These are phyloP conservation scores for Didymella segeticola DNA, from an alignment of 2,329 filamentous ascomycete genomes.

Conservation along the genomic window DNA sequence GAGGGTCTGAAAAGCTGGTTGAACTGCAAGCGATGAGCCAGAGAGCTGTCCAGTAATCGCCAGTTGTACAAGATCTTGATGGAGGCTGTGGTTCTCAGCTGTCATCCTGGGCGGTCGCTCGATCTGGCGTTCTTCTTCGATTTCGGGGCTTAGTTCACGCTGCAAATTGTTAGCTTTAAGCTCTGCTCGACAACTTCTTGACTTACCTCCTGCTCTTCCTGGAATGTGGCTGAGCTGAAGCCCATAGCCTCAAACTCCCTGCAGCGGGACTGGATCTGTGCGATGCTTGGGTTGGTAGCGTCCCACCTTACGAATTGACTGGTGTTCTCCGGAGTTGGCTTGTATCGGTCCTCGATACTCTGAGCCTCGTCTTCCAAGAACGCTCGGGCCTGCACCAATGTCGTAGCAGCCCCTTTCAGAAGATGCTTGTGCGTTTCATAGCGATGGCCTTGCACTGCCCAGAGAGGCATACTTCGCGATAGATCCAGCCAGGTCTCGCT, in stretches of 20 bases:
- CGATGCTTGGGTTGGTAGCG: slow-evolving; percentile 24
- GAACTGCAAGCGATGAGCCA: slow-evolving; percentile 42
- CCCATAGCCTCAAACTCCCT: slow-evolving; percentile 34
- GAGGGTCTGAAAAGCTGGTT: slow-evolving; percentile 57
- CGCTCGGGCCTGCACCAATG: slow-evolving; percentile 40
- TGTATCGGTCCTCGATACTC: slow-evolving; percentile 61
- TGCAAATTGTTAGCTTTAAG: slow-evolving; percentile 39
- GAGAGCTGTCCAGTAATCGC: slow-evolving; percentile 47
- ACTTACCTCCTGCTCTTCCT: slow-evolving; percentile 66
- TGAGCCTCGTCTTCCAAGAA: slow-evolving; percentile 65
- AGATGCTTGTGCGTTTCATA: slow-evolving; percentile 52
- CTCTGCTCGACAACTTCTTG: too few relatives aligned
- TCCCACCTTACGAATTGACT: slow-evolving; percentile 21
- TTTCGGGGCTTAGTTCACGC: slow-evolving; percentile 69
- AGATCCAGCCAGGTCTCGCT: slow-evolving; percentile 62
- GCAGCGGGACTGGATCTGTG: slow-evolving; percentile 28
- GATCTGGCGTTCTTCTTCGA: slow-evolving; percentile 65
- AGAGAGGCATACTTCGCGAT: slow-evolving; percentile 61
- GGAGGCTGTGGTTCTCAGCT: slow-evolving; percentile 53
- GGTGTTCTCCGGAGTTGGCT: slow-evolving; percentile 35
- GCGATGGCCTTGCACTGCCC: slow-evolving; percentile 66
- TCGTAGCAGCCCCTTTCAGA: slow-evolving; percentile 41
- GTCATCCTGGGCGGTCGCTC: slow-evolving; percentile 54
- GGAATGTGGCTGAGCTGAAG: slow-evolving; percentile 51
- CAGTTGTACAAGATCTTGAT: slow-evolving; percentile 54